Conservation (phyloP, 2,329 filamentous ascomycete genomes). For the Claviceps capensis region DNA sequence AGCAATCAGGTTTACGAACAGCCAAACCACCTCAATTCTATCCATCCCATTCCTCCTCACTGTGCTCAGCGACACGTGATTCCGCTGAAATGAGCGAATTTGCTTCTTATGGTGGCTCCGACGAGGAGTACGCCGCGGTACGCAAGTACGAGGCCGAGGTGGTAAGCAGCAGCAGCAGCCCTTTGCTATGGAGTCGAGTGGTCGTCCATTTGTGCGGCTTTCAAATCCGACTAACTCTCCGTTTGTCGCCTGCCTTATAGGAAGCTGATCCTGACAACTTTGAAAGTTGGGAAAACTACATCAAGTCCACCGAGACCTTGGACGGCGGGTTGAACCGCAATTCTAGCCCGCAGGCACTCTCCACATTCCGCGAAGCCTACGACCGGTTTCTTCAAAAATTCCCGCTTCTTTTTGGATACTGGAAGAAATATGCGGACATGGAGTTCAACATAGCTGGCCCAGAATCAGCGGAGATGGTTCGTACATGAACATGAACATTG, state of each 20-base stretch:
- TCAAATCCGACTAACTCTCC: not conserved
- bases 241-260: slow-evolving; percentile 18
- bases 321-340: slow-evolving; percentile 94
- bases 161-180: slow-evolving; percentile 31
- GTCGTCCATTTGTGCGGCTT: not conserved
- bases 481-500: slow-evolving; percentile 11
- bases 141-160: slow-evolving; percentile 66
- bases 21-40: not conserved
- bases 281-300: slow-evolving; percentile 86
- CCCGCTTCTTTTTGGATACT: slow-evolving; percentile 91
- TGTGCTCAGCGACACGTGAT: slow-evolving; percentile 2
- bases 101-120: slow-evolving; percentile 53
- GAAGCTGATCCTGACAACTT: slow-evolving; percentile 74
- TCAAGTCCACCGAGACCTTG: slow-evolving; percentile 67
- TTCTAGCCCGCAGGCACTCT: slow-evolving; percentile 85
- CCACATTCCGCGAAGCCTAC: slow-evolving; percentile 74
- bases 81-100: slow-evolving; percentile 53
- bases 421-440: slow-evolving; percentile 98
- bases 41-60: not conserved
- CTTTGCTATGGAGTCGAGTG: not conserved
- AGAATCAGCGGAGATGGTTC: slow-evolving; percentile 91
- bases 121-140: slow-evolving; percentile 73
- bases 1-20: not conserved
- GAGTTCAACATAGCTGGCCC: slow-evolving; percentile 96
- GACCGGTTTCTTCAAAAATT: slow-evolving; percentile 91